phyloP scores from a whole-genome alignment of 2,329 filamentous ascomycete species.

The Passalora sequoiae region DNA sequence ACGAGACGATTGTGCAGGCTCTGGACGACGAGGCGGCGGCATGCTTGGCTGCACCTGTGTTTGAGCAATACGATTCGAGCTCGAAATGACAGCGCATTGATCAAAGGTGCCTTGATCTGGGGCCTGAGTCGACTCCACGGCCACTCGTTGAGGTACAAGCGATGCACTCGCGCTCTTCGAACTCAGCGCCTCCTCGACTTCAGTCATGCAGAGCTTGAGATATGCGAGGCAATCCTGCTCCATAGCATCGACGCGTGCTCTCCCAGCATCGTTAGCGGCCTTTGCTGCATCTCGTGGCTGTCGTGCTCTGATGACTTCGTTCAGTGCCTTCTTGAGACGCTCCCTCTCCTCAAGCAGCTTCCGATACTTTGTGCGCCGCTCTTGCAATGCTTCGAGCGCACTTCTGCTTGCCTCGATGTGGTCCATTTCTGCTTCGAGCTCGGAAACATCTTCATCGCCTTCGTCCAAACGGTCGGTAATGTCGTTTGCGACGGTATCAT shows the following conservation, averaged over 20 bases:
- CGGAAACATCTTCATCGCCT: conserved; percentile 16
- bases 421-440: conserved; percentile 19
- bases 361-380: conserved; percentile 18
- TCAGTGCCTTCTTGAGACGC: conserved; percentile 19
- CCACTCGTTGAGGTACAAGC: conserved; percentile 14
- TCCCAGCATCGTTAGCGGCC: conserved; percentile 25
- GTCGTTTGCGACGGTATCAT: conserved; percentile 21
- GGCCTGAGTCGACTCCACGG: conserved; percentile 30
- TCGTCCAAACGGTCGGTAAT: conserved; percentile 21
- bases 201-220: conserved; percentile 22
- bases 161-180: conserved; percentile 10
- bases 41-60: conserved; percentile 27
- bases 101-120: conserved; percentile 3
- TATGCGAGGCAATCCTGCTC: conserved; percentile 25
- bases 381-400: conserved; percentile 18
- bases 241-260: conserved; percentile 20
- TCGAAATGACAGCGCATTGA: conserved; percentile 13
- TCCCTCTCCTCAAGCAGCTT: conserved; percentile 23
- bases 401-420: conserved; percentile 15
- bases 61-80: conserved; percentile 31
- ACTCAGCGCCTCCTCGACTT: conserved; percentile 15
- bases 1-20: not conserved
- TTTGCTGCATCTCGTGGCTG: conserved; percentile 20
- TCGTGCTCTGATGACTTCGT: conserved; percentile 21
- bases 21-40: conserved; percentile 11